phyloP scores from a whole-genome alignment of 2,329 filamentous ascomycete genomes.

The Aspergillus viridinutans region DNA sequence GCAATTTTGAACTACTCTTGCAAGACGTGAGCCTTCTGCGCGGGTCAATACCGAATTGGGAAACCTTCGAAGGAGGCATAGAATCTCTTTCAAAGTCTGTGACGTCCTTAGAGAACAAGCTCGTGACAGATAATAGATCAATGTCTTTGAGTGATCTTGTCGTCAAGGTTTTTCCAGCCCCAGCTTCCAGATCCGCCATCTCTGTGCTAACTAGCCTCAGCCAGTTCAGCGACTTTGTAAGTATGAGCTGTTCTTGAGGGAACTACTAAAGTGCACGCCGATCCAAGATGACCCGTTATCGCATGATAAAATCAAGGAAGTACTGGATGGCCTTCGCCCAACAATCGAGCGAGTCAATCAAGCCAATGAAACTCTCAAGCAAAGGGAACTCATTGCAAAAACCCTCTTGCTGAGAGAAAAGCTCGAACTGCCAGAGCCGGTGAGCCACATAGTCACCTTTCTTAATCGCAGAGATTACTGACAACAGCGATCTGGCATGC shows the following conservation, averaged over 20 bases:
- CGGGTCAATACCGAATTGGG: slow-evolving; percentile 67
- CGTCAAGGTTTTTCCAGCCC: slow-evolving; percentile 64
- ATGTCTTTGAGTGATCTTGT: slow-evolving; percentile 80
- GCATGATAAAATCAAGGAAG: slow-evolving; percentile 72
- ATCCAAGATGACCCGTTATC: slow-evolving; percentile 79
- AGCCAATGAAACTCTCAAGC: slow-evolving; percentile 71
- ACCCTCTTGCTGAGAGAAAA: slow-evolving; percentile 83
- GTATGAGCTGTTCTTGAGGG: slow-evolving; percentile 81
- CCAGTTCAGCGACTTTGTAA: slow-evolving; percentile 89
- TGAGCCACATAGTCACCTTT: slow-evolving; percentile 37
- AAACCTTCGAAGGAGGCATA: slow-evolving; percentile 76
- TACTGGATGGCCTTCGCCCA: slow-evolving; percentile 67
- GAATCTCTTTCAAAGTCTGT: slow-evolving; percentile 76
- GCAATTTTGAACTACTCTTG: slow-evolving; percentile 81
- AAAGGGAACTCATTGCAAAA: slow-evolving; percentile 68
- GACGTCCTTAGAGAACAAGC: slow-evolving; percentile 62
- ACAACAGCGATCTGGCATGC: slow-evolving; percentile 9
- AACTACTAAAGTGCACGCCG: slow-evolving; percentile 77
- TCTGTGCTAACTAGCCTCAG: slow-evolving; percentile 43
- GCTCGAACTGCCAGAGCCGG: slow-evolving; percentile 68
- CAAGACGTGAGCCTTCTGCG: slow-evolving; percentile 69
- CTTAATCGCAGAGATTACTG: background rate
- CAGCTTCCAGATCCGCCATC: background rate
- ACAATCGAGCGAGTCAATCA: slow-evolving; percentile 76
- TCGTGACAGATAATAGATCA: slow-evolving; percentile 65